These are phyloP conservation scores for Yamadazyma endophytica DNA, from an alignment of 805 yeast species.

Conservation along the genomic window DNA sequence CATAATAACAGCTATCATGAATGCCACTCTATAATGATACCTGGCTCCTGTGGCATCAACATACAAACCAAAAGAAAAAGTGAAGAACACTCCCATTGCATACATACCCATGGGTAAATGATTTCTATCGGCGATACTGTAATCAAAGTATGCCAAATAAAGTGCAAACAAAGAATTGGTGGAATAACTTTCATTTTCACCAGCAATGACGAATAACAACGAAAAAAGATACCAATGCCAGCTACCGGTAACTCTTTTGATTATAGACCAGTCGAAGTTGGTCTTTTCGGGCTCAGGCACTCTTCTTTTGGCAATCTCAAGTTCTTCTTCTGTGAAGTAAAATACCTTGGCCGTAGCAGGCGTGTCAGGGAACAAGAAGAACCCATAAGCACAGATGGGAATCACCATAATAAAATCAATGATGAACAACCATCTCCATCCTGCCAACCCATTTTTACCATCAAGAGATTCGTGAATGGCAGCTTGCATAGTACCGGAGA, in stretches of 20 bases:
- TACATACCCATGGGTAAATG: conserved; percentile 37
- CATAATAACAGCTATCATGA: conserved; percentile 39
- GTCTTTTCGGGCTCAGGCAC: conserved; percentile 25
- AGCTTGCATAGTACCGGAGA: conserved; percentile 56
- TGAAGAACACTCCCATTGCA: conserved; percentile 30
- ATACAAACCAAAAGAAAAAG: conserved; percentile 23
- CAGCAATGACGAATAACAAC: conserved; percentile 32
- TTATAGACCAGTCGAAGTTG: conserved; percentile 26
- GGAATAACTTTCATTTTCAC: conserved; percentile 33
- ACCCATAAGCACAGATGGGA: conserved; percentile 55
- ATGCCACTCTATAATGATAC: conserved; percentile 51
- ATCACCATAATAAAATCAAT: conserved; percentile 57
- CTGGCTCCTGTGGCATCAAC: conserved; percentile 26
- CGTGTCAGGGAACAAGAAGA: conserved; percentile 54
- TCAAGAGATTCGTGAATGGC: conserved; percentile 46
- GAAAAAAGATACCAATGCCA: conserved; percentile 37
- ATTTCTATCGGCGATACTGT: conserved; percentile 26
- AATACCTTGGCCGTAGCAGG: conserved; percentile 40
- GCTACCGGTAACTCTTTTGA: conserved; percentile 37
- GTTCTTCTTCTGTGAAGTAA: conserved; percentile 23
- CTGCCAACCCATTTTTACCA: conserved; percentile 46
- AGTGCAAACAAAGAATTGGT: conserved; percentile 31
- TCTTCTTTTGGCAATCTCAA: conserved; percentile 29
- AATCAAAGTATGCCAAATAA: conserved; percentile 25
- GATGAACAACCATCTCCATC: conserved; percentile 70